Percentiles rank a stretch among this genome's conserved stretches.
Conservation (phyloP, 805 yeast genomes). For the Wickerhamomyces rabaulensis region DNA sequence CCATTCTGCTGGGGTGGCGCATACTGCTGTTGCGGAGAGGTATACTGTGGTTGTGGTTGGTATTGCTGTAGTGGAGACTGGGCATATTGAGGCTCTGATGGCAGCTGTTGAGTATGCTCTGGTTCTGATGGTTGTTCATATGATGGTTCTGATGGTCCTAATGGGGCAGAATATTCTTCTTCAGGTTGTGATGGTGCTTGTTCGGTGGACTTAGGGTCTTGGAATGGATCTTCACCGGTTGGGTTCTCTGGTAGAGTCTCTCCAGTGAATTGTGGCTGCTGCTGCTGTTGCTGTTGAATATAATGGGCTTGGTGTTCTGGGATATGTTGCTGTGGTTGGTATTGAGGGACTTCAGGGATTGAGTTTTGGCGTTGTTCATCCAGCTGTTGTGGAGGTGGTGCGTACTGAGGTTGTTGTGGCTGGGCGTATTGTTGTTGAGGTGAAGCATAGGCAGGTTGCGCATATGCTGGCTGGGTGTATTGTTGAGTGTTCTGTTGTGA, state of each 20-base stretch:
- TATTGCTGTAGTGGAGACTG: conserved; percentile 5
- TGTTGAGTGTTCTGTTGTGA: conserved; percentile 4
- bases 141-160: conserved; percentile 1
- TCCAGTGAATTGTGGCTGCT: background rate
- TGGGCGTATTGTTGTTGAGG: conserved; percentile 6
- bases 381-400: background rate
- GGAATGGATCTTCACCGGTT: background rate
- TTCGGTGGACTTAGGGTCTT: background rate
- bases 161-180: conserved; percentile 20
- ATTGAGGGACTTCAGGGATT: conserved; percentile 1
- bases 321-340: conserved; percentile 5
- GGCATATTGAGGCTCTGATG: conserved; percentile 10
- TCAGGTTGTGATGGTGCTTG: conserved; percentile 13
- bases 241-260: background rate
- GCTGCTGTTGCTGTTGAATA: conserved; percentile 1
- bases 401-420: conserved; percentile 3
- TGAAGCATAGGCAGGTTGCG: background rate
- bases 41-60: conserved; percentile 13
- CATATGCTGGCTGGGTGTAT: background rate
- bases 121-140: conserved; percentile 7
- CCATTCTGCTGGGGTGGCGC: background rate
- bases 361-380: background rate
- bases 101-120: conserved; percentile 3
- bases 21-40: conserved; percentile 12
- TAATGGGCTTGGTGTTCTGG: conserved; percentile 5